Percentiles rank a stretch among this genome's conserved stretches.
Evolutionary conservation across 2,329 filamentous ascomycete species (phyloP).

Genomic region (Paecilomyces formosus): DNA sequence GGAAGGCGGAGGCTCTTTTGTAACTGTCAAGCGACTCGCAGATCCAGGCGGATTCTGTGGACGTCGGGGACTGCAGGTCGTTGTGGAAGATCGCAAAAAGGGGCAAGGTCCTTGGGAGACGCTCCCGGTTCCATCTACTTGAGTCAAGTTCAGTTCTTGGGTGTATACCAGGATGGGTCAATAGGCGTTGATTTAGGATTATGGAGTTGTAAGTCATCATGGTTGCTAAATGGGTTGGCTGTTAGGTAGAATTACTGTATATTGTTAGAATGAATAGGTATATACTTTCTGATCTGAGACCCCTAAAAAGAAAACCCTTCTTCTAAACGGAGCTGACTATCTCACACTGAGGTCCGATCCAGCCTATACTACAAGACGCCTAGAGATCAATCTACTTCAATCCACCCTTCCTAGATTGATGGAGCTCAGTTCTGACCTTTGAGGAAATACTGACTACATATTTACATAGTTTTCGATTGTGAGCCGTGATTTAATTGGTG

Average conservation of each 20-base stretch:
- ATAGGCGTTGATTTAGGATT: neutral
- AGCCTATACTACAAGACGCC: neutral
- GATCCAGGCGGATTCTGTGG: conserved; percentile 41
- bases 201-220: neutral
- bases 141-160: neutral
- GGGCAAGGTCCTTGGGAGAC: conserved; percentile 40
- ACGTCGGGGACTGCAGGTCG: conserved; percentile 34
- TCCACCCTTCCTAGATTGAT: neutral
- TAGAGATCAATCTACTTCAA: neutral
- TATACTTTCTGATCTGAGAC: neutral
- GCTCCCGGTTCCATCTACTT: conserved; percentile 29
- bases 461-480: too few relatives aligned
- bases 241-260: neutral
- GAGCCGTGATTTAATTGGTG: too few relatives aligned
- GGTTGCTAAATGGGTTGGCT: neutral
- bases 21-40: conserved; percentile 30
- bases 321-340: neutral
- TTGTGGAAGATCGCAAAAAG: conserved; percentile 33
- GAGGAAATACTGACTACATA: too few relatives aligned
- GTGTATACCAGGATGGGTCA: neutral
- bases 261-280: neutral
- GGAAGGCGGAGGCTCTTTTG: conserved; percentile 29
- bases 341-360: neutral
- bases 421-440: too few relatives aligned
- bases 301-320: neutral